Conservation (phyloP, 768 basidiomycete species). For the Amanita thiersii region DNA sequence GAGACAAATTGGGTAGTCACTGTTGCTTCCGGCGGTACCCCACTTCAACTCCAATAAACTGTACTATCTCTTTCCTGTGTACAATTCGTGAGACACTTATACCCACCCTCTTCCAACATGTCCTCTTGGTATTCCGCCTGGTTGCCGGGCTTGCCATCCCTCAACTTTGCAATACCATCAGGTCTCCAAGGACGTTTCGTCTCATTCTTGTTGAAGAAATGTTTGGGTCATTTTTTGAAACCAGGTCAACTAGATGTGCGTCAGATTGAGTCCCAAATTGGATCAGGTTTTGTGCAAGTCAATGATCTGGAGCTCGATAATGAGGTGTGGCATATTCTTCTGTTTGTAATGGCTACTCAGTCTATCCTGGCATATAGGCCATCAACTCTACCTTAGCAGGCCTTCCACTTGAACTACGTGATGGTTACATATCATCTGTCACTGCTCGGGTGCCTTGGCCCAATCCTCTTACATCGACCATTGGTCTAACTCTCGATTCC, state of each 20-base stretch:
- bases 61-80: too few relatives aligned
- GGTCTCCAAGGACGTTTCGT: conserved; percentile 82
- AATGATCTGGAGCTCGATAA: conserved; percentile 75
- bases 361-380: conserved; percentile 39
- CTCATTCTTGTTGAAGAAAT: conserved; percentile 79
- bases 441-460: conserved; percentile 80
- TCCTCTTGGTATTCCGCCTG: conserved; percentile 50
- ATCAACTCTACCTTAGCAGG: conserved; percentile 63
- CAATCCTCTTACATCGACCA: conserved; percentile 67
- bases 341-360: conserved; percentile 6
- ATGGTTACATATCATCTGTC: conserved; percentile 68
- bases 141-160: conserved; percentile 56
- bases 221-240: conserved; percentile 78
- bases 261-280: conserved; percentile 88
- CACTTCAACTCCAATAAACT: background rate
- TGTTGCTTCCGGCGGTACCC: background rate
- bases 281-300: conserved; percentile 84
- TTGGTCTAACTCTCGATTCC: conserved; percentile 63
- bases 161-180: conserved; percentile 60
- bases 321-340: conserved; percentile 39
- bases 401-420: conserved; percentile 58
- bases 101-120: conserved; percentile 27
- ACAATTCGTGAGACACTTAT: too few relatives aligned
- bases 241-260: conserved; percentile 83
- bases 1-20: background rate